Base-by-base conservation (phyloP, 345 rosid species). In the Eutrema heterophyllum region DNA sequence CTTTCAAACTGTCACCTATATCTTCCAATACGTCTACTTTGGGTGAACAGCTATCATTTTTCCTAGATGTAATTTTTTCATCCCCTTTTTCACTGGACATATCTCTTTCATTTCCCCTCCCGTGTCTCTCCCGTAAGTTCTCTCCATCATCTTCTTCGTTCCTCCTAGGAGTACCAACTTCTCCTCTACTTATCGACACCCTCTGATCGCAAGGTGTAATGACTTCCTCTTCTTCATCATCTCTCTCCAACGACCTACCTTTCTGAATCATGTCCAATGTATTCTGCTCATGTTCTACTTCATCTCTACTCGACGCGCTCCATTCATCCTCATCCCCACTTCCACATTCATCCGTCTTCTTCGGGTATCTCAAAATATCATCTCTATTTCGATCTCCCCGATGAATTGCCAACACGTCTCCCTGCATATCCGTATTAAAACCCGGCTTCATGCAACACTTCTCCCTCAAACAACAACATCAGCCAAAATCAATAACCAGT, bases 331-430 rank as follows among this genome's bases (percentile, higher is more conserved):
- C 62, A 69, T 21, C 54, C 43, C 53, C 66, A 38, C 11, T 59
- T 38, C 24, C 13, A 36, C 30, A 6, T 16, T 59, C 66, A 50
- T 65, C 73, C 57, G 14, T 33, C 49, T 71, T 65, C 72, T 64
- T 77, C 14, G 64, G 26, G 49, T 66, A 78, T 16, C 72, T 29
- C 58, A 65, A 29, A 1, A 64, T 6, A 1, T 65, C 76, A 45
- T 77, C 81, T 41, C 57, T 33, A 6, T 40, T 65, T 10, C 49
- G 3, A 65, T 71, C 76, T 65, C 73, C 72, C 27, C 73, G 63
- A 44, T 35, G 77, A 78, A 78, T 46, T 0, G 77, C 77, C 63
- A 78, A 71, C n/a, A 71, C 72, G 7, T 78, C 69, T 71, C 75
- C 81, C 77, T 59, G 64, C 73, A 51, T 78, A 66, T 71, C 68